A percentile compares a stretch with the other conserved stretches of the same genome.
Evolutionary conservation across 495 filamentous ascomycete genomes (phyloP).

Genomic region (Hyphodiscus hymeniophilus): DNA sequence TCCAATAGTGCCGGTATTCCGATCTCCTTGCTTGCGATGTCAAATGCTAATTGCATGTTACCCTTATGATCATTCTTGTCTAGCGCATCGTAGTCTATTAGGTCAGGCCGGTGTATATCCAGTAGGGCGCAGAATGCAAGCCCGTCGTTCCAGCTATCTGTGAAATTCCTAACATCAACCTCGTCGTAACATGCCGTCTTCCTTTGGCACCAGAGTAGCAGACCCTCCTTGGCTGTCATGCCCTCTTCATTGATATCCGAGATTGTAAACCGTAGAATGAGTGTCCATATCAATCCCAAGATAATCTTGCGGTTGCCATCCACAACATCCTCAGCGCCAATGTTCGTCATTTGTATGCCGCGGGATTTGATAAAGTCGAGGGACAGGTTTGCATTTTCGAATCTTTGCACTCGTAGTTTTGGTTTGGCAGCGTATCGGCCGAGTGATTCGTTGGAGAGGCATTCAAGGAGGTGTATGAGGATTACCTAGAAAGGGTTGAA

Average conservation of each 20-base stretch:
- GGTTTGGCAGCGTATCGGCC: conserved; percentile 94
- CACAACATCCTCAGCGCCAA: conserved; percentile 96
- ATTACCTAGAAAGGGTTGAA: conserved; percentile 52
- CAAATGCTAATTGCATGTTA: conserved; percentile 96
- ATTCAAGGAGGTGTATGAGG: conserved; percentile 93
- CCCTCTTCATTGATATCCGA: conserved; percentile 98
- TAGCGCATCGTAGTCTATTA: conserved; percentile 91
- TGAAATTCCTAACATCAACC: conserved; percentile 91
- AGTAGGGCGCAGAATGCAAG: conserved; percentile 92
- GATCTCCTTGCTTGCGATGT: conserved; percentile 91
- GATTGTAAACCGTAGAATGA: conserved; percentile 96
- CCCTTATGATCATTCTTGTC: conserved; percentile 93
- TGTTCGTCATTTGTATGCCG: conserved; percentile 95
- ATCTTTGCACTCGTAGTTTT: conserved; percentile 91
- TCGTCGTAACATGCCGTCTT: conserved; percentile 98
- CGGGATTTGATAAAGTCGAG: conserved; percentile 87
- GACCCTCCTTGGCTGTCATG: conserved; percentile 92
- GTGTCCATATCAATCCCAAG: conserved; percentile 90
- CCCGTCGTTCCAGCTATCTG: conserved; percentile 91
- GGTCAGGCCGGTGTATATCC: conserved; percentile 92
- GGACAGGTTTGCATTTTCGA: conserved; percentile 96
- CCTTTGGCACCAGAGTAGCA: conserved; percentile 93
- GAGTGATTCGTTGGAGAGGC: conserved; percentile 85
- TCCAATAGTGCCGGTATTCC: conserved; percentile 93
- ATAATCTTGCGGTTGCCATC: conserved; percentile 98